Conservation (phyloP, 805 yeast species). For the Kodamaea kakaduensis region DNA sequence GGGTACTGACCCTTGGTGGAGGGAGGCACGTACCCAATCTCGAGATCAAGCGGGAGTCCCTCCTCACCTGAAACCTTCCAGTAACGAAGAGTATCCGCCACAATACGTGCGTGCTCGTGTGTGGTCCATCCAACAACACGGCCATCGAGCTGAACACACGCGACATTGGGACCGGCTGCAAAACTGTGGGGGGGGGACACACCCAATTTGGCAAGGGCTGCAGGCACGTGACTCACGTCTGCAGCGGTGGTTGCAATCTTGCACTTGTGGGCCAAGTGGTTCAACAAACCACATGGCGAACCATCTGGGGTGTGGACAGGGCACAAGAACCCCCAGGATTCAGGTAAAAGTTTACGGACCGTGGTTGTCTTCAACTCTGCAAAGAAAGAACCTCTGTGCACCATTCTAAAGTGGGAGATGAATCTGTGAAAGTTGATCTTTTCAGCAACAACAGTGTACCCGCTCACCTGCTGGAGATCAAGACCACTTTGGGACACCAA, state of each 20-base stretch:
- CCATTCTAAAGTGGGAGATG: slow-evolving; percentile 98
- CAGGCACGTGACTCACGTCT: slow-evolving; percentile 71
- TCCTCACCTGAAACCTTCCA: slow-evolving; percentile 86
- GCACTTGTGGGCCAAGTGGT: slow-evolving; percentile 96
- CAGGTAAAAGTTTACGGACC: slow-evolving; percentile 93
- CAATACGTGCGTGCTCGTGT: slow-evolving; percentile 78
- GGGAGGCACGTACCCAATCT: slow-evolving; percentile 96
- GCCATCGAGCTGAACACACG: slow-evolving; percentile 94
- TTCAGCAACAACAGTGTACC: slow-evolving; percentile 98
- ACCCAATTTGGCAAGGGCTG: slow-evolving; percentile 65
- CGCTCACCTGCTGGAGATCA: slow-evolving; percentile 96
- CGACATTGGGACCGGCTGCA: slow-evolving; percentile 82
- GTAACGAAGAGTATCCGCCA: slow-evolving; percentile 85
- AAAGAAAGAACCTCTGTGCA: slow-evolving; percentile 98
- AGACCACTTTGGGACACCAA: slow-evolving; percentile 95
- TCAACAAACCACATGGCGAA: slow-evolving; percentile 96
- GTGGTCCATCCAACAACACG: slow-evolving; percentile 90
- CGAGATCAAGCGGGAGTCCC: slow-evolving; percentile 81
- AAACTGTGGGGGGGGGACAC: slow-evolving; percentile 74
- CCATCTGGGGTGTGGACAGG: slow-evolving; percentile 99
- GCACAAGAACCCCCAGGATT: slow-evolving; percentile 98
- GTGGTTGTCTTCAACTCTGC: slow-evolving; percentile 97
- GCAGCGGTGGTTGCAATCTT: slow-evolving; percentile 70
- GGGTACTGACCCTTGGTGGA: slow-evolving; percentile 95
- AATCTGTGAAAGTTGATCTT: slow-evolving; percentile 96